Percentiles rank a stretch among this genome's conserved stretches.
phyloP scores from a whole-genome alignment of 2,329 filamentous ascomycete species.

The Aspergillus brasiliensis region DNA sequence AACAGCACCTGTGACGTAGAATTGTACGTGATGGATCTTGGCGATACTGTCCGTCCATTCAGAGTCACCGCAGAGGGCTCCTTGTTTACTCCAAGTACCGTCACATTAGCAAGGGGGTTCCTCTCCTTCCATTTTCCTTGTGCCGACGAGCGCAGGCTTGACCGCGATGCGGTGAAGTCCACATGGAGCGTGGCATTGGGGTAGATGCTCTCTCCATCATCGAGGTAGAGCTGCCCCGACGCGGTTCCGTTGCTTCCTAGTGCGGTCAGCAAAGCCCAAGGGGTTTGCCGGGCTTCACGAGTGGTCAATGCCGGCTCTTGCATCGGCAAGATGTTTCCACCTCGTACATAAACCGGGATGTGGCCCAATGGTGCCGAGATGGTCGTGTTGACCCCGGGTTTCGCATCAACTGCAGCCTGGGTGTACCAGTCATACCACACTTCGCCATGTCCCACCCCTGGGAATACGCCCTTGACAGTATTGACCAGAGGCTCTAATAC shows the following conservation, averaged over 20 bases:
- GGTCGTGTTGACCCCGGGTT: constrained; percentile 59
- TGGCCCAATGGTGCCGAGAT: constrained; percentile 65
- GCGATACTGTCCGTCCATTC: constrained; percentile 51
- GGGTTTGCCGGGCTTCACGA: constrained; percentile 60
- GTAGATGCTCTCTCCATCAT: constrained; percentile 70
- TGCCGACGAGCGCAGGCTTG: constrained; percentile 52
- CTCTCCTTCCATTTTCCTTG: constrained; percentile 58
- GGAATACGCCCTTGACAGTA: constrained; percentile 69
- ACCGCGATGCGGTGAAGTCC: constrained; percentile 32
- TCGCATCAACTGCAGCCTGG: constrained; percentile 56
- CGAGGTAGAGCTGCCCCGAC: constrained; percentile 66
- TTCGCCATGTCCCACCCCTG: constrained; percentile 61
- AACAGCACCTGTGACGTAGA: constrained; percentile 51
- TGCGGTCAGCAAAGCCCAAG: constrained; percentile 69
- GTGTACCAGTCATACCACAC: constrained; percentile 82
- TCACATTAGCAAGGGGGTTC: constrained; percentile 64
- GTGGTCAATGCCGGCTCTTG: constrained; percentile 72
- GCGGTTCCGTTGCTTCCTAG: constrained; percentile 59
- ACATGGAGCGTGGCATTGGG: constrained; percentile 61
- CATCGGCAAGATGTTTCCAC: constrained; percentile 67
- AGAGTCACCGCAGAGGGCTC: constrained; percentile 51
- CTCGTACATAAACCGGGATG: constrained; percentile 72
- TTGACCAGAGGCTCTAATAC: constrained; percentile 64
- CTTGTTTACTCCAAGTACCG: constrained; percentile 60
- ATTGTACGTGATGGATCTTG: constrained; percentile 53